A percentile compares a stretch with the other conserved stretches of the same genome.
These are phyloP conservation scores for Leccinum ochraceum DNA, from an alignment of 768 basidiomycete species.

Conservation along the genomic window DNA sequence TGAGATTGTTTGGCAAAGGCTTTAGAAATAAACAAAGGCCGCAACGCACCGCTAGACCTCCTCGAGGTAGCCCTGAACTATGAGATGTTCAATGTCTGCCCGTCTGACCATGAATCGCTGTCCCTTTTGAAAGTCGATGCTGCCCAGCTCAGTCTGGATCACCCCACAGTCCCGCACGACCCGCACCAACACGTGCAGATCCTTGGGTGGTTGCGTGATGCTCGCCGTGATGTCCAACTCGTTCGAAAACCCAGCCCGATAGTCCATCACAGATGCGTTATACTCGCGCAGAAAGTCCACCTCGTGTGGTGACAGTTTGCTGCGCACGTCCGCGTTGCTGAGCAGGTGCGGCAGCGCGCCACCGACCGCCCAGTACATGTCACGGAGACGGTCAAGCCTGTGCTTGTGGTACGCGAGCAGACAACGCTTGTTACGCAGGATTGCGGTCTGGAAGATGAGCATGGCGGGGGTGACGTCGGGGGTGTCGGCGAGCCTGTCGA, in stretches of 20 bases:
- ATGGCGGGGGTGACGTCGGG: slow-evolving; percentile 58
- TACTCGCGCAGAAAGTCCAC: slow-evolving; percentile 86
- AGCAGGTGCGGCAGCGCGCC: slow-evolving; percentile 87
- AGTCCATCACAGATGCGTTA: slow-evolving; percentile 77
- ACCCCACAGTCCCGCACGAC: slow-evolving; percentile 89
- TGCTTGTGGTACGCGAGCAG: slow-evolving; percentile 91
- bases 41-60: slow-evolving; percentile 52
- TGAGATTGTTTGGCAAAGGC: slow-evolving; percentile 28
- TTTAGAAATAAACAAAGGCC: slow-evolving; percentile 24
- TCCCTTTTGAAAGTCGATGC: slow-evolving; percentile 87
- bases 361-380: slow-evolving; percentile 88
- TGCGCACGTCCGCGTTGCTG: slow-evolving; percentile 61
- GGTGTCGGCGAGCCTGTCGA: slow-evolving; percentile 58
- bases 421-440: slow-evolving; percentile 93
- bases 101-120: slow-evolving; percentile 87
- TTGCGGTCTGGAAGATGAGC: slow-evolving; percentile 85
- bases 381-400: slow-evolving; percentile 77
- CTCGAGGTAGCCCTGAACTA: slow-evolving; percentile 92
- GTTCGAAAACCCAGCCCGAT: slow-evolving; percentile 80
- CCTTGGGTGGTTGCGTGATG: slow-evolving; percentile 82
- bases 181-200: slow-evolving; percentile 83
- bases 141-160: slow-evolving; percentile 90
- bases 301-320: slow-evolving; percentile 76
- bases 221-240: slow-evolving; percentile 87
- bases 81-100: slow-evolving; percentile 90